phyloP scores from a whole-genome alignment of 495 filamentous ascomycete species.

The Parachaetomium inaequale region DNA sequence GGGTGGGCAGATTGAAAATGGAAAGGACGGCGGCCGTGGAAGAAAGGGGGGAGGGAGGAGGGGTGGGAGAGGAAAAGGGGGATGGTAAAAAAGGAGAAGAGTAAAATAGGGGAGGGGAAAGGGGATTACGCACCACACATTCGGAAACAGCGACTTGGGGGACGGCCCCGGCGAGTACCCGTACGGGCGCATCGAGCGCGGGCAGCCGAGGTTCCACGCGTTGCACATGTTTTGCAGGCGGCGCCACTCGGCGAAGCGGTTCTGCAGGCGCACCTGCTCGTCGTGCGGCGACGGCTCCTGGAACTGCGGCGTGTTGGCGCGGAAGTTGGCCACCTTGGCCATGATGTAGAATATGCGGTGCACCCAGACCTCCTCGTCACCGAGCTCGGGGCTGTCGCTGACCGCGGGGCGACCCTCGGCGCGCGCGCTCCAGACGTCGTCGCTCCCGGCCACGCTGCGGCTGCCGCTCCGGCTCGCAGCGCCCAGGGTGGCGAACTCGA shows the following conservation, averaged over 20 bases:
- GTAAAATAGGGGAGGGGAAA: background rate
- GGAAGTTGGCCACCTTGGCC: conserved; percentile 83
- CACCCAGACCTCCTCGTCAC: conserved; percentile 78
- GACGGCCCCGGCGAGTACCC: conserved; percentile 66
- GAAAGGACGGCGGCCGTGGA: background rate
- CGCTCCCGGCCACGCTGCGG: conserved; percentile 23
- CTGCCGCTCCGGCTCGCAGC: conserved; percentile 15
- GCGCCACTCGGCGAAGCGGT: conserved; percentile 72
- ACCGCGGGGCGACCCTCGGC: conserved; percentile 51
- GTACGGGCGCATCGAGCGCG: conserved; percentile 83
- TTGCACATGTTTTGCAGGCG: conserved; percentile 70
- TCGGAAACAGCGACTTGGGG: conserved; percentile 73
- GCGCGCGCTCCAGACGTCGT: conserved; percentile 59
- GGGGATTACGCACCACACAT: conserved; percentile 65
- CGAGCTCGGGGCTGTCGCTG: conserved; percentile 49
- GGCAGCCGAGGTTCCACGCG: conserved; percentile 71
- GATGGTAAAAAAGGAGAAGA: background rate
- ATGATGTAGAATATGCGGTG: conserved; percentile 87
- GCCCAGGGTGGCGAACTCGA: conserved; percentile 56
- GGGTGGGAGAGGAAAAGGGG: background rate
- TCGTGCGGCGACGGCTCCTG: conserved; percentile 56
- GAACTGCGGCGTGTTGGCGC: conserved; percentile 59
- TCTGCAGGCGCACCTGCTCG: conserved; percentile 60
- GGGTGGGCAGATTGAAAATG: background rate
- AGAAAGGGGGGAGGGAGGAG: background rate